Evolutionary conservation across 2,329 filamentous ascomycete genomes (phyloP), one percentile per base, ranked within the genome.

Genomic region (Chrysoporthe austroafricana): DNA sequence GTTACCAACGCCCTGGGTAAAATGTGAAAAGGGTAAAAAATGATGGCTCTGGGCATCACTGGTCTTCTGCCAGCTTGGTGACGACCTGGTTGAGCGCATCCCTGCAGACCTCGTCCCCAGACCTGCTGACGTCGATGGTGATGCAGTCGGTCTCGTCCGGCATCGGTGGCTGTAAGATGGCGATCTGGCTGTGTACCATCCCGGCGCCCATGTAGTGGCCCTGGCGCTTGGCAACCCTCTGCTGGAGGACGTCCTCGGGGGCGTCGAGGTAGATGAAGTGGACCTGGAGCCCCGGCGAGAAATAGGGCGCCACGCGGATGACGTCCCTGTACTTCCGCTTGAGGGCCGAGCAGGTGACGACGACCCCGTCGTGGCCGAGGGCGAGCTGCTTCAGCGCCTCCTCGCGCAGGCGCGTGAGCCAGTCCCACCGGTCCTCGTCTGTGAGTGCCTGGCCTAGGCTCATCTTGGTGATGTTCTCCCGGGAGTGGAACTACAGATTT

Each of bases 251-350:
- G 67, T 89, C 86, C 78, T 96, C 91, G 56, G 88, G 83, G 0
- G 94, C 93, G 71, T 90, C 86, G 50, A 99, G 89, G 80, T 95
- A 99, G 73, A 99, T 90, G 77, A 99, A 98, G 80, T 97, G 95
- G 62, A 98, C 88, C 70, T 87, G 83, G n/a, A 94, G 86, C 65
- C 86, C 85, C 65, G 89, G 87, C 71, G 89, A 85, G 78, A 91
- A 91, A 81, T 94, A 94, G 18, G 89, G 89, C 8, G 92, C 92
- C 9, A 94, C 89, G 43, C 92, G 88, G 77, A 96, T 93, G 70
- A 95, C 92, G 74, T 99, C 96, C 73, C 96, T 90, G 84, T 99
- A 99, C 81, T 97, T 97, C 78, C 92, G 92, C 85, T 98, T 98
- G 64, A 99, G 86, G 1, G 95, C 96, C 14, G 93, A 97, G 85